phyloP scores from a whole-genome alignment of 139 green algal species.

The Chlamydomonas urium region DNA sequence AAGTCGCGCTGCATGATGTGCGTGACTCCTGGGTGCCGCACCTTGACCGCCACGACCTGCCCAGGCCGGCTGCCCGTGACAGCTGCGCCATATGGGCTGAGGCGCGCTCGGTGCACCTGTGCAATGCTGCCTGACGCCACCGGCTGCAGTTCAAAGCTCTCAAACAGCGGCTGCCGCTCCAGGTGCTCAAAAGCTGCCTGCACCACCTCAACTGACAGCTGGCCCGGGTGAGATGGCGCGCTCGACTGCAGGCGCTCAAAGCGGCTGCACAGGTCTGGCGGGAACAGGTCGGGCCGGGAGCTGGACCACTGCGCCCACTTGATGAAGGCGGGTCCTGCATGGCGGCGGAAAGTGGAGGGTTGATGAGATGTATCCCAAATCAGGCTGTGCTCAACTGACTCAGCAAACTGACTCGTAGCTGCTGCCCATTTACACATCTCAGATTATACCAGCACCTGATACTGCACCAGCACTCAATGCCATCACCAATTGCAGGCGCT shows the following conservation, averaged over 20 bases:
- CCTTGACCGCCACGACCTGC: slow-evolving; percentile 66
- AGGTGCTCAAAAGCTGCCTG: slow-evolving; percentile 47
- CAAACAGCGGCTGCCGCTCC: slow-evolving; percentile 72
- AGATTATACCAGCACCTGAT: too few relatives aligned
- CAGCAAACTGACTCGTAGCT: too few relatives aligned
- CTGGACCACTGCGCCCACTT: slow-evolving; percentile 90
- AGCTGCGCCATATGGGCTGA: slow-evolving; percentile 28
- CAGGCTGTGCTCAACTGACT: too few relatives aligned
- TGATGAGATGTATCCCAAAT: too few relatives aligned
- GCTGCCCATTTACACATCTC: too few relatives aligned
- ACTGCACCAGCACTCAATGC: too few relatives aligned
- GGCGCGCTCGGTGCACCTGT: slow-evolving; percentile 69
- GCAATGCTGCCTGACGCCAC: slow-evolving; percentile 93
- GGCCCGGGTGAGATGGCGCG: slow-evolving; percentile 62
- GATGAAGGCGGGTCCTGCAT: slow-evolving; percentile 71
- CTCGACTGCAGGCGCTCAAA: slow-evolving; percentile 62
- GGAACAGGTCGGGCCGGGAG: slow-evolving; percentile 90
- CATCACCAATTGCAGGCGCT: too few relatives aligned
- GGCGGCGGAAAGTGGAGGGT: too few relatives aligned
- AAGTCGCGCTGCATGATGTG: slow-evolving; percentile 78
- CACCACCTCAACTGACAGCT: neutral
- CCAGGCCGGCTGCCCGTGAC: slow-evolving; percentile 24
- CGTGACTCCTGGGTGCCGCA: slow-evolving; percentile 74
- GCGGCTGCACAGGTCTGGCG: slow-evolving; percentile 62
- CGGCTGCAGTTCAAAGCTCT: slow-evolving; percentile 73